Base-by-base conservation (phyloP, 129 eudicot species). In the Arctium lappa region DNA sequence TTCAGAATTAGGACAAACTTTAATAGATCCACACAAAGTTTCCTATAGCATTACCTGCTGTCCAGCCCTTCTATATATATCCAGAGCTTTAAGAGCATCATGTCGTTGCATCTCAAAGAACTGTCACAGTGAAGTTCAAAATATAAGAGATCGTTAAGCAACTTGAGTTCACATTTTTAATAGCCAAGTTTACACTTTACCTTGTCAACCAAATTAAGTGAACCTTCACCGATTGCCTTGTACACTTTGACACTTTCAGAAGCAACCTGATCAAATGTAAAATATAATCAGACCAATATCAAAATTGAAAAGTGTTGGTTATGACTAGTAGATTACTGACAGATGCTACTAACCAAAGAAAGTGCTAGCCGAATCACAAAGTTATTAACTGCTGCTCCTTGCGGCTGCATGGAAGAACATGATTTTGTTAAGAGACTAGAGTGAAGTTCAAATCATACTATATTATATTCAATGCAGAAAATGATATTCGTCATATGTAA, bases 71-170 rank as follows among this genome's bases (percentile, higher is more conserved):
- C 89, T 87, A 72, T 90, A 94, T 84, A 94, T 90, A 81, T 91
- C 97, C 80, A 94, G 76, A 78, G 98, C 92, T 82, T 73, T 88
- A 13, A 82, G 85, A 40, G 95, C 95, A 89, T 94, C 98, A 81
- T 80, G 76, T 65, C 88, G 90, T 83, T 92, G 93, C 98, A 94
- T 94, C 95, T 94, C 98, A 84, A 94, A 94, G 81, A 94, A 94
- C 98, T 94, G 92, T 87, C 60, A 40, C 29, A 69, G 30, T 42
- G 15, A 76, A 40, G 12, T 81, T 76, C 18, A 82, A 27, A 73
- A 38, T 9, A 29, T 72, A 16, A 4, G 18, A 42, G 16, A 29
- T 10, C 8, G 13, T 38, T 37, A 11, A 60, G 7, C 27, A 62
- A 83, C 6, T 12, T 5, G 38, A 48, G 36, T 30, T 76, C 38